Conservation (phyloP, 352 stramenopile species). For the Aphanomyces stellatus region DNA sequence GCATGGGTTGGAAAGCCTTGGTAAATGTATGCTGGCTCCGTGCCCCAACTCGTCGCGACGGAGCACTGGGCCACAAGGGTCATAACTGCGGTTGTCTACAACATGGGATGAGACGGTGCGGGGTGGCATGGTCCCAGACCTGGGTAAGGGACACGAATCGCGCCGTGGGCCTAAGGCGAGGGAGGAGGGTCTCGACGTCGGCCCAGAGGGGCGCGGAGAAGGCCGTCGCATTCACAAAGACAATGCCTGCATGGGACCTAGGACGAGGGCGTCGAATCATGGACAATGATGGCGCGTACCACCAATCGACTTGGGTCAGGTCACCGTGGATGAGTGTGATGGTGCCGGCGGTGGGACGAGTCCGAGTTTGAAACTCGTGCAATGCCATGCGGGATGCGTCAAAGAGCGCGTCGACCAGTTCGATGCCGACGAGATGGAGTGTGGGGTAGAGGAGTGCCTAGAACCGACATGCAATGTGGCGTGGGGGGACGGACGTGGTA, state of each 20-base stretch:
- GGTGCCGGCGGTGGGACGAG: background rate
- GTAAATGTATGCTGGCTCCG: background rate
- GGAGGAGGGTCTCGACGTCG: background rate
- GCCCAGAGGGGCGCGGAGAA: background rate
- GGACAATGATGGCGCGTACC: background rate
- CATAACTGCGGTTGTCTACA: too few relatives aligned
- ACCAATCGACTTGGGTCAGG: slow-evolving; percentile 1
- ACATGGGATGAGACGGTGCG: too few relatives aligned
- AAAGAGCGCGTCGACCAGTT: slow-evolving; percentile 3
- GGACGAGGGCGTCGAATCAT: background rate
- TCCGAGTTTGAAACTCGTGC: background rate
- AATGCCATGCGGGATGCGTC: background rate
- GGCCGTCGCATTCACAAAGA: slow-evolving; percentile 16
- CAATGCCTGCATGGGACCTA: background rate
- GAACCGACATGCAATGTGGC: background rate
- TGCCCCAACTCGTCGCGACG: background rate
- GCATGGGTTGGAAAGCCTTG: too few relatives aligned
- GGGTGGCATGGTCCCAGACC: too few relatives aligned
- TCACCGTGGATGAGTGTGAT: slow-evolving; percentile 5
- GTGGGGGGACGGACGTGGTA: background rate
- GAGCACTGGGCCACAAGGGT: background rate
- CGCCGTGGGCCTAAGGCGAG: background rate
- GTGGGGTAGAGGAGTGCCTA: slow-evolving; percentile 9
- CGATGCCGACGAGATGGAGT: slow-evolving; percentile 6
- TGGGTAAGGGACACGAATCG: slow-evolving; percentile 9